Percentiles rank a stretch among this genome's conserved stretches.
Conservation (phyloP, 2,329 filamentous ascomycete genomes). For the Sporothrix schenckii region DNA sequence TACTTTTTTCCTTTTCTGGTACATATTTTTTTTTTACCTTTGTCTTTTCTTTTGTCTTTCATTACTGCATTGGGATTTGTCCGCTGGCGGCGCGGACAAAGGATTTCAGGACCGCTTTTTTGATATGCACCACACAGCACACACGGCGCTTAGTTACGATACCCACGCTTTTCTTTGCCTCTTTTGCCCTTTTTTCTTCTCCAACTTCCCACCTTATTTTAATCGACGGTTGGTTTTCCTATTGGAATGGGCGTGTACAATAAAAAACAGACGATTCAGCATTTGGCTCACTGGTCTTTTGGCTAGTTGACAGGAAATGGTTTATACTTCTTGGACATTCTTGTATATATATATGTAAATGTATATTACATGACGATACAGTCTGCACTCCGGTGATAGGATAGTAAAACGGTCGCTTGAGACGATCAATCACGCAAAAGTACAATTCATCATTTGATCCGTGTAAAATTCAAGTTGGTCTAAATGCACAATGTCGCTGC, state of each 20-base stretch:
- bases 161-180: constrained; percentile 27
- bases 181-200: not conserved
- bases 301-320: not conserved
- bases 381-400: not conserved
- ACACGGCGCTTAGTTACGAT: constrained; percentile 31
- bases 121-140: constrained; percentile 3
- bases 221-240: not conserved
- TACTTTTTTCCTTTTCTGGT: not conserved
- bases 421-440: not conserved
- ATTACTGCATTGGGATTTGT: not conserved
- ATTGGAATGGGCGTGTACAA: constrained; percentile 15
- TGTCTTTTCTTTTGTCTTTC: no score
- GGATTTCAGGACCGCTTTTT: constrained; percentile 15
- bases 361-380: not conserved
- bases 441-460: no score
- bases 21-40: not conserved
- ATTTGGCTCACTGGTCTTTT: not conserved
- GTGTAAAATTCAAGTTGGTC: constrained; percentile 1
- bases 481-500: constrained; percentile 18
- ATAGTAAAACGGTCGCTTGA: not conserved
- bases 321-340: not conserved
- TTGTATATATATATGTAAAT: not conserved
- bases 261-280: not conserved
- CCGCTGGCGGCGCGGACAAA: constrained; percentile 20
- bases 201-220: not conserved